A percentile compares a stretch with the other conserved stretches of the same genome.
These are phyloP conservation scores for Acanthamoeba castellanii DNA, from an alignment of 208 protist species.

Conservation along the genomic window DNA sequence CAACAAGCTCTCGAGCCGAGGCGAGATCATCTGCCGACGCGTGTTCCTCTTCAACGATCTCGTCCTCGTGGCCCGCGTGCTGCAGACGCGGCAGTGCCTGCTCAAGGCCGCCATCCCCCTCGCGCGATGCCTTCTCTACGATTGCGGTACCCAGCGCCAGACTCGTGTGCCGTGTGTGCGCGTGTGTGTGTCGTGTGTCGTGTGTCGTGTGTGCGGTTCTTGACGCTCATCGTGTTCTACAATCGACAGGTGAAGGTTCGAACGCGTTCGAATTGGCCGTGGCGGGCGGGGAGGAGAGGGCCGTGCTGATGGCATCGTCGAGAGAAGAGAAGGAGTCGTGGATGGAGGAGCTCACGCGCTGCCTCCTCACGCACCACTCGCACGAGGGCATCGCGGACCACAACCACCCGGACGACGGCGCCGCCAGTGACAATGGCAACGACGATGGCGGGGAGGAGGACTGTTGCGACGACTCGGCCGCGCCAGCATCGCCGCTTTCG, in stretches of 20 bases:
- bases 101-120: slow-evolving; percentile 6
- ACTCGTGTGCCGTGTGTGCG: too few species aligned
- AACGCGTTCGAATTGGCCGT: not conserved
- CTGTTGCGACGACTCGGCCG: too few species aligned
- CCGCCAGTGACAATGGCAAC: too few species aligned
- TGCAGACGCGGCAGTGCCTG: slow-evolving; percentile 19
- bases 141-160: slow-evolving; percentile 9
- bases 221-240: too few species aligned
- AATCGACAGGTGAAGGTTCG: not conserved
- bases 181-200: not conserved
- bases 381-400: too few species aligned
- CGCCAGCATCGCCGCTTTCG: too few species aligned
- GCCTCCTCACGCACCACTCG: not conserved
- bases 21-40: slow-evolving; percentile 18
- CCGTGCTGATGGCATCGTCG: not conserved
- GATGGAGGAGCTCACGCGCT: not conserved
- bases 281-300: not conserved
- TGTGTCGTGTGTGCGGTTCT: not conserved
- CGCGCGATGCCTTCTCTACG: not conserved
- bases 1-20: slow-evolving; percentile 18
- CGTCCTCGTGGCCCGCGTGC: not conserved
- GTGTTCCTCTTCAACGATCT: slow-evolving; percentile 21
- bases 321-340: slow-evolving; percentile 15
- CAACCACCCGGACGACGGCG: too few species aligned
- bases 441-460: too few species aligned